Evolutionary conservation across 2,329 filamentous ascomycete genomes (phyloP), one percentile per base, ranked within the genome.

Genomic region (Graphilbum ipis-grandicollis): DNA sequence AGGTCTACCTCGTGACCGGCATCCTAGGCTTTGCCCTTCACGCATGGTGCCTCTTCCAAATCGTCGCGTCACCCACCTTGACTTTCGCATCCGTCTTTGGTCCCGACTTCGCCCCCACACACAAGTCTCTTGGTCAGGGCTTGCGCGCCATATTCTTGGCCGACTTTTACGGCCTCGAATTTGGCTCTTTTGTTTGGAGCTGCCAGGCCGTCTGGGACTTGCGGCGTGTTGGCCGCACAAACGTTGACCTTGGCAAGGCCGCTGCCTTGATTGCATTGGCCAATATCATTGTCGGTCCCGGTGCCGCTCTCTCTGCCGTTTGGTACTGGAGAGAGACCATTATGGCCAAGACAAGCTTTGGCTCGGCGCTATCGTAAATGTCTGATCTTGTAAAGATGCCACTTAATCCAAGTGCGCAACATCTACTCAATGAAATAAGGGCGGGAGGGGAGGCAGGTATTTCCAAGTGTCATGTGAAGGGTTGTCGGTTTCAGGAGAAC

Each of bases 321-420:
- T 41, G 40, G 40, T 39, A 41, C 37, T 41, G 40, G 40, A 18
- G 40, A 15, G 40, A 41, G 14, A n/a, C 13, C 1, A 28, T n/a
- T 3, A 18, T 41, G 15, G 35, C 39, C 17, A 38, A 36, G 36
- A 41, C 39, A 9, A 13, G 6, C 29, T 41, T 41, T 35, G 15
- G n/a, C 2, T 10, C 12, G 26, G 26, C 6, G 14, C 8, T 28
- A 7, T 28, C n/a, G n/a, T n/a, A n/a, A n/a, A n/a, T n/a, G n/a
- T n/a, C n/a, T n/a, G n/a, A n/a, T n/a, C n/a, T n/a, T n/a, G n/a
- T n/a, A n/a, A n/a, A n/a, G n/a, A n/a, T n/a, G n/a, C n/a, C n/a
- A n/a, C n/a, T n/a, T n/a, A n/a, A n/a, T n/a, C n/a, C n/a, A n/a
- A n/a, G n/a, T n/a, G n/a, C n/a, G n/a, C n/a, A n/a, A n/a, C n/a